phyloP scores from a whole-genome alignment of 352 stramenopile species.

The Globisporangium nagaii region DNA sequence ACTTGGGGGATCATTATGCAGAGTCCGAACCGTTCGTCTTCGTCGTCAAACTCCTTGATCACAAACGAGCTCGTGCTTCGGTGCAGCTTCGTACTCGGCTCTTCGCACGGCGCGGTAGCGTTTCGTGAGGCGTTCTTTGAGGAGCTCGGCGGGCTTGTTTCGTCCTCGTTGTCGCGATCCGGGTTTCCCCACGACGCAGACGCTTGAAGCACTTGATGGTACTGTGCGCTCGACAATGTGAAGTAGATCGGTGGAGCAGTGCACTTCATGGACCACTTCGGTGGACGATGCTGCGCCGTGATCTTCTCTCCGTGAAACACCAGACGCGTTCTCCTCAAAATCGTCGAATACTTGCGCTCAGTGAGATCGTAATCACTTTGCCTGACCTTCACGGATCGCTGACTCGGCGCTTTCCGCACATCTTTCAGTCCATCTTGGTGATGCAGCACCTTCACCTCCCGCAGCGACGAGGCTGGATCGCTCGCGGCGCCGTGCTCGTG shows the following conservation, averaged over 20 bases:
- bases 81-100: not conserved
- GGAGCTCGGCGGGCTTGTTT: not conserved
- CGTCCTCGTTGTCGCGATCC: not conserved
- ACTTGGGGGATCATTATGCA: slow-evolving; percentile 66
- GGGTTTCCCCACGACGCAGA: slow-evolving; percentile 51
- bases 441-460: not conserved
- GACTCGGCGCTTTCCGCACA: not conserved
- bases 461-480: not conserved
- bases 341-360: slow-evolving; percentile 43
- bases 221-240: slow-evolving; percentile 58
- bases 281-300: slow-evolving; percentile 22
- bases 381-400: slow-evolving; percentile 8
- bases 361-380: slow-evolving; percentile 30
- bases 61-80: slow-evolving; percentile 12
- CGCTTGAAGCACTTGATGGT: slow-evolving; percentile 57
- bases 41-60: slow-evolving; percentile 34
- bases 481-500: not conserved
- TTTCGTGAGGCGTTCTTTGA: not conserved
- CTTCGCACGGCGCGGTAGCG: not conserved
- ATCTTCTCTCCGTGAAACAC: slow-evolving; percentile 62
- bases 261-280: slow-evolving; percentile 60
- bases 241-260: slow-evolving; percentile 71
- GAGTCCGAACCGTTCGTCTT: slow-evolving; percentile 58
- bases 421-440: slow-evolving; percentile 15
- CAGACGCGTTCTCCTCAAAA: slow-evolving; percentile 54